phyloP scores from a whole-genome alignment of 805 yeast genomes.

The Barnettozyma vustinii region DNA sequence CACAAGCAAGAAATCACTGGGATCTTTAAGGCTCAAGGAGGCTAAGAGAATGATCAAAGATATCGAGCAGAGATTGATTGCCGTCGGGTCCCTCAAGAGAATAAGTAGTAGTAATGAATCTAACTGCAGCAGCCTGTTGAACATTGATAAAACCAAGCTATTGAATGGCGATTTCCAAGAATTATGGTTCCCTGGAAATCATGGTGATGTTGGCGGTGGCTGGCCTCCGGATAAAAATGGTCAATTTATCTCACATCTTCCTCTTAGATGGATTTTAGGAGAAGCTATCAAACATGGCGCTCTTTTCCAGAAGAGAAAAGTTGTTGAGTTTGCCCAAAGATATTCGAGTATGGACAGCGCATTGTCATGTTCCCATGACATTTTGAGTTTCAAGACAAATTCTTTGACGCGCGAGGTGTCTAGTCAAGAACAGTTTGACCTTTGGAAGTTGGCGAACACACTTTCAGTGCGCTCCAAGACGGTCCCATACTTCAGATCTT shows the following conservation, averaged over 20 bases:
- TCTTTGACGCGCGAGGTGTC: slow-evolving; percentile 13
- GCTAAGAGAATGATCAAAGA: slow-evolving; percentile 15
- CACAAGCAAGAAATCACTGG: neutral
- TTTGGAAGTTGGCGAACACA: slow-evolving; percentile 11
- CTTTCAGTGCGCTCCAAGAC: slow-evolving; percentile 3
- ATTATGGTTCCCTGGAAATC: slow-evolving; percentile 66
- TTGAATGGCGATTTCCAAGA: slow-evolving; percentile 39
- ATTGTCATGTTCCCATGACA: slow-evolving; percentile 48
- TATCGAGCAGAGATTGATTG: slow-evolving; percentile 7
- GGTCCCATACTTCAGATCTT: slow-evolving; percentile 18
- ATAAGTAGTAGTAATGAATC: slow-evolving; percentile 2
- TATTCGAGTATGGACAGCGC: slow-evolving; percentile 38
- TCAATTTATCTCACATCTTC: slow-evolving; percentile 40
- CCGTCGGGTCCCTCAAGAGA: neutral
- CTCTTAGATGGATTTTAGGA: slow-evolving; percentile 57
- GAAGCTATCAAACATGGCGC: slow-evolving; percentile 50
- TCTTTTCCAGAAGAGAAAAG: slow-evolving; percentile 34
- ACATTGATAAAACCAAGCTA: slow-evolving; percentile 21
- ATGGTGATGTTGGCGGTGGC: slow-evolving; percentile 67
- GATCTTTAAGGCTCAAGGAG: slow-evolving; percentile 5
- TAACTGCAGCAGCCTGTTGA: slow-evolving; percentile 8
- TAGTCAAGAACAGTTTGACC: slow-evolving; percentile 7
- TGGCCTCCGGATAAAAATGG: slow-evolving; percentile 46
- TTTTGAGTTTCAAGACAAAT: slow-evolving; percentile 28
- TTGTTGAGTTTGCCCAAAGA: slow-evolving; percentile 35